Base-by-base conservation (phyloP, 345 rosid genomes). In the Ceriops tagal region DNA sequence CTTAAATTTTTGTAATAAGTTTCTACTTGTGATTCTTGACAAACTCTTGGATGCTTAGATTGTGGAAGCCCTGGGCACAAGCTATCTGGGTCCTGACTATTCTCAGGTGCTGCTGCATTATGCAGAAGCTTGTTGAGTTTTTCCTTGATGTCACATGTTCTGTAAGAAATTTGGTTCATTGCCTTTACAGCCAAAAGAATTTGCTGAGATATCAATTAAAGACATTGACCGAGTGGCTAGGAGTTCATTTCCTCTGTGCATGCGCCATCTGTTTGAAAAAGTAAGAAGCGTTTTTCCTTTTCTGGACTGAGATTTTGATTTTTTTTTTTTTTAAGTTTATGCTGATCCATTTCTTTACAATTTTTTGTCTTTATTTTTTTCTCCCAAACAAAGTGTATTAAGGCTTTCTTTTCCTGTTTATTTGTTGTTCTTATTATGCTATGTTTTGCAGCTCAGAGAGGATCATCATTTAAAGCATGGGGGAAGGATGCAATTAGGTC, bases 401-500 rank as follows among this genome's bases (percentile, higher is more conserved):
- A 16, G 8, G 69, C 46, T 18, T 39, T 55, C 53, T 46, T 30
- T 51, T 11, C n/a, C 18, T 11, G 9, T 43, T 51, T 32, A 19
- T 51, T 46, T 53, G 28, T n/a, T 73, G 21, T 72, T 74, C 31
- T 24, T 21, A 56, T 56, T 56, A 5, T 72, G 37, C 37, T 31
- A 26, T 64, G 31, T 51, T 46, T 46, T 76, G 80, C 87, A 92
- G 96, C 85, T 95, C 53, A 84, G 87, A 82, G 97, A 90, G 79
- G 96, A 95, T 79, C 99, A 93, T 73, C 98, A 89, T 83, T 73
- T 95, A 51, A 90, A 95, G 84, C 97, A 95, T 75, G 96, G 96
- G 68, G 99, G 97, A 68, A 86, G 98, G 84, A 95, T 95, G 96
- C 98, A 95, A 73, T 79, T 95, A 67, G 99, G 96, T 68, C 99